Conservation (phyloP, 2,329 filamentous ascomycete genomes). For the Capronia americana region DNA sequence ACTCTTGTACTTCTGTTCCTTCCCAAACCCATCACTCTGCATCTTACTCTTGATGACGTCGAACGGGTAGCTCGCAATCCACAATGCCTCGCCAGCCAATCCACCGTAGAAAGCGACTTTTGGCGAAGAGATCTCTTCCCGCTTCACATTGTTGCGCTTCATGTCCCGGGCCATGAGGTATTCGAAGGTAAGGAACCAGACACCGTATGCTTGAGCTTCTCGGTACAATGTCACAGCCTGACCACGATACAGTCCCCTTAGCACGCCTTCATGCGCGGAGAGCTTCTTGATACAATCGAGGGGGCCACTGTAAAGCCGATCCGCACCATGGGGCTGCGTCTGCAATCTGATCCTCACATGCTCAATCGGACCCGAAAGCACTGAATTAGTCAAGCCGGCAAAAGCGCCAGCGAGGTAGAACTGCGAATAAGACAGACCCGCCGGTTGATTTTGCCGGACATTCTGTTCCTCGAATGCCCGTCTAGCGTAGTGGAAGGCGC, state of each 20-base stretch:
- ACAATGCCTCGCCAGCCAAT: constrained; percentile 89
- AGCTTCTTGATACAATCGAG: constrained; percentile 91
- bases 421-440: constrained; percentile 75
- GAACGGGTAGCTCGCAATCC: constrained; percentile 91
- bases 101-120: constrained; percentile 94
- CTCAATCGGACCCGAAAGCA: constrained; percentile 90
- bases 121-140: constrained; percentile 77
- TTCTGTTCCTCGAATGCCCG: constrained; percentile 83
- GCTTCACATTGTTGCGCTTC: constrained; percentile 73
- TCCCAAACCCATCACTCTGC: constrained; percentile 93
- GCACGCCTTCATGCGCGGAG: constrained; percentile 69
- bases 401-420: constrained; percentile 93
- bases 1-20: constrained; percentile 71
- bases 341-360: constrained; percentile 95
- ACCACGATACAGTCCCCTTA: constrained; percentile 82
- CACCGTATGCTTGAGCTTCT: constrained; percentile 92
- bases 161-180: constrained; percentile 94
- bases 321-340: constrained; percentile 85
- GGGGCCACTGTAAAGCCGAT: constrained; percentile 79
- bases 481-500: constrained; percentile 90
- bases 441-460: constrained; percentile 40
- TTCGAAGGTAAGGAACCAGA: constrained; percentile 96
- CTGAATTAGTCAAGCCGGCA: constrained; percentile 86
- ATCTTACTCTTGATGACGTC: constrained; percentile 99
- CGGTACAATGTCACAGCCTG: constrained; percentile 82